These are phyloP conservation scores for Croton laevigatus DNA, from an alignment of 441 rosid species.

Conservation along the genomic window DNA sequence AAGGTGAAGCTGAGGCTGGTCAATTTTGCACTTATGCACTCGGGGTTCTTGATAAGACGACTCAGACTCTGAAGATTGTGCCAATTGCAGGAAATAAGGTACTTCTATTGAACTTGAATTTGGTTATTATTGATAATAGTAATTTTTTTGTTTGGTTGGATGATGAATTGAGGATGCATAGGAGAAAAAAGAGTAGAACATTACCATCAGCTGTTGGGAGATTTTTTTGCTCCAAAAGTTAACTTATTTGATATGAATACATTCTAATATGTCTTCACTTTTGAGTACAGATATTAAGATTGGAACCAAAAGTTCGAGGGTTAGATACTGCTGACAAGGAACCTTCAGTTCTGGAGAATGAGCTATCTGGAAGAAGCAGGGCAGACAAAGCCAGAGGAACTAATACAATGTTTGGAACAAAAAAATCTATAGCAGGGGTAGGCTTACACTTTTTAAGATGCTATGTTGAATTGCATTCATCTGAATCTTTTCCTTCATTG, in stretches of 20 bases:
- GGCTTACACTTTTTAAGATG: slow-evolving; percentile 2
- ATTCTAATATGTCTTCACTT: slow-evolving; percentile 4
- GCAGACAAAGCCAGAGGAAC: slow-evolving; percentile 26
- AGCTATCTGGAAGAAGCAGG: slow-evolving; percentile 23
- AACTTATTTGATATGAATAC: not conserved
- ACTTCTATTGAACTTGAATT: not conserved
- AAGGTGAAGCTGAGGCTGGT: slow-evolving; percentile 58
- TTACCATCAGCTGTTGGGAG: not conserved
- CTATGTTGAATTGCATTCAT: not conserved
- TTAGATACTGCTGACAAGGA: slow-evolving; percentile 33
- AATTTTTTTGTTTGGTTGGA: slow-evolving; percentile 5
- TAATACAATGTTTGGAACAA: slow-evolving; percentile 44
- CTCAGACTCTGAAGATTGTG: slow-evolving; percentile 54
- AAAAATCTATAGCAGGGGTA: slow-evolving; percentile 50
- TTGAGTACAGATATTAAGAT: slow-evolving; percentile 57
- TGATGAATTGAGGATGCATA: not conserved
- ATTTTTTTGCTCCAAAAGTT: not conserved
- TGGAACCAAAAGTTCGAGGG: slow-evolving; percentile 57
- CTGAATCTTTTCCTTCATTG: not conserved
- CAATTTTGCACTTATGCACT: slow-evolving; percentile 66
- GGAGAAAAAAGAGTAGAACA: not conserved
- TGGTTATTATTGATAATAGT: not conserved
- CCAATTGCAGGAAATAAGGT: slow-evolving; percentile 88
- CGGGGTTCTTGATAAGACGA: slow-evolving; percentile 68
- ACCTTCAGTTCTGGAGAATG: slow-evolving; percentile 25